A percentile compares a stretch with the other conserved stretches of the same genome.
Conservation (phyloP, 495 filamentous ascomycete species). For the Schizothecium vesticola region DNA sequence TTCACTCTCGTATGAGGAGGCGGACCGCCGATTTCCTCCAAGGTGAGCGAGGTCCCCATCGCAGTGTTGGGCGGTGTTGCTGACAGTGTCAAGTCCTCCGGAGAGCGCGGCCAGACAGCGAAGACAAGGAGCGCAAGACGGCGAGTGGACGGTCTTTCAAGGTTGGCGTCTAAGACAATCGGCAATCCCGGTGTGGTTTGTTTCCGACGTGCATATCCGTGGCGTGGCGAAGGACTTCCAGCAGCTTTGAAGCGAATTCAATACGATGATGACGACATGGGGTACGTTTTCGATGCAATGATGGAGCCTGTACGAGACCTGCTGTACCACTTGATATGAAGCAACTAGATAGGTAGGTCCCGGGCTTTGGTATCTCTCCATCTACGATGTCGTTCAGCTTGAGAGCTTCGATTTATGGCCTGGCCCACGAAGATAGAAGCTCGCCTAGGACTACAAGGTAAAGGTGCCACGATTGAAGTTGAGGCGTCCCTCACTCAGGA, state of each 20-base stretch:
- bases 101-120: conserved; percentile 85
- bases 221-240: neutral
- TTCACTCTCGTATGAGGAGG: conserved; percentile 95
- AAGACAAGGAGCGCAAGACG: conserved; percentile 97
- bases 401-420: neutral
- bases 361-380: neutral
- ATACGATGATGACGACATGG: neutral
- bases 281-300: neutral
- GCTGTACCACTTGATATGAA: neutral
- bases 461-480: neutral
- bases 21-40: conserved; percentile 97
- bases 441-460: neutral
- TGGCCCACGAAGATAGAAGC: neutral
- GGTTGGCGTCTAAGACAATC: conserved; percentile 26
- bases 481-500: neutral
- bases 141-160: conserved; percentile 93
- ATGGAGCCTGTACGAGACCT: neutral
- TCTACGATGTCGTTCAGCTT: neutral
- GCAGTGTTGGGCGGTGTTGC: neutral
- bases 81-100: conserved; percentile 60
- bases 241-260: neutral
- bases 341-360: neutral
- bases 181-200: neutral
- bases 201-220: neutral
- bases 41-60: conserved; percentile 43